A percentile compares a stretch with the other conserved stretches of the same genome.
These are phyloP conservation scores for Vaccinium vitisidaea DNA, from an alignment of 148 eudicot genomes.

Conservation along the genomic window DNA sequence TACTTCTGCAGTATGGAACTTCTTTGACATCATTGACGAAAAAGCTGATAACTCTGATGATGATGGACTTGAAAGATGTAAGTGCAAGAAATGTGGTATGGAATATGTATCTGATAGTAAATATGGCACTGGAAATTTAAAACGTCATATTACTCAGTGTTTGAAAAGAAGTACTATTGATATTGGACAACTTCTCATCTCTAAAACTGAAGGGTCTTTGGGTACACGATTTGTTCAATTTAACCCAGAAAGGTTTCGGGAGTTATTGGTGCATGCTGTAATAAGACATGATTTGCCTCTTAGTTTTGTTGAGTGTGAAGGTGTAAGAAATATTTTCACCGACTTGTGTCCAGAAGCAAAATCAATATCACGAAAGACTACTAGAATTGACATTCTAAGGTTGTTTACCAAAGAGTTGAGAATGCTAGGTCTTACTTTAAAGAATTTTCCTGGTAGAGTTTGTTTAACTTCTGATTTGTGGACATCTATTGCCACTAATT, in stretches of 20 bases:
- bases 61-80: too few relatives aligned
- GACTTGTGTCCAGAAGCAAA: background rate
- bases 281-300: background rate
- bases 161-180: too few relatives aligned
- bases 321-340: background rate
- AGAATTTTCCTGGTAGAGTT: background rate
- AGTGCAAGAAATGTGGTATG: too few relatives aligned
- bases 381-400: background rate
- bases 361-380: background rate
- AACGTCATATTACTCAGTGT: too few relatives aligned
- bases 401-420: background rate
- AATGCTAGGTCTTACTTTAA: background rate
- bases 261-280: background rate
- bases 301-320: background rate
- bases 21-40: too few relatives aligned
- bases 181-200: too few relatives aligned
- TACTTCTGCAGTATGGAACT: too few relatives aligned
- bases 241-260: background rate
- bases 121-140: too few relatives aligned
- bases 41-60: too few relatives aligned
- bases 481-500: background rate
- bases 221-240: background rate
- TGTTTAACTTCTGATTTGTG: too few relatives aligned
- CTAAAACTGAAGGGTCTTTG: background rate
- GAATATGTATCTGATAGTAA: too few relatives aligned